Evolutionary conservation across 176 grass and related monocot genomes (phyloP), one percentile per base, ranked within the genome.

Genomic region (Puya raimondii): DNA sequence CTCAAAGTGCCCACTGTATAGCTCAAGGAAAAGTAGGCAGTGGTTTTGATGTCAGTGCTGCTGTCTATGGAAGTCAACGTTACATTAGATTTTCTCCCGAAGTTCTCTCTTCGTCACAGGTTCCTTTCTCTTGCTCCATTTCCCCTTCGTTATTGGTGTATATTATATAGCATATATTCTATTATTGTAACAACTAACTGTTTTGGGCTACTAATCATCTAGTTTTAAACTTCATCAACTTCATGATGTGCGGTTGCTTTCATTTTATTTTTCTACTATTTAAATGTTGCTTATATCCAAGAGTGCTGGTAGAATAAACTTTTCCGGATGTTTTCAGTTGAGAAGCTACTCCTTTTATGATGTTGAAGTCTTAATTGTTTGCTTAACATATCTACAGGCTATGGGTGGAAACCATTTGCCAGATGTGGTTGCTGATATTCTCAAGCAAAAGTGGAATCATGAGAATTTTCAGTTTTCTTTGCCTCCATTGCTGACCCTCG

Each of bases 11-110:
- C 20, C 89, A 97, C 56, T 97, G 94, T 88, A 75, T 97, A 85
- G 89, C 89, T 70, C 94, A 97, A 88, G 94, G 94, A 9, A 92
- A 97, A 83, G 85, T 97, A 72, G 89, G 94, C 15, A 90, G 89
- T 78, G 86, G 94, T 72, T 97, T 97, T 70, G 89, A 97, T 71
- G 82, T 97, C 83, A 97, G 94, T 80, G 82, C 86, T 72, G 89
- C 94, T 83, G 86, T 97, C 47, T 97, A 90, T 77, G 86, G 89
- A 8, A 97, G 94, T 77, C 89, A 92, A 64, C 68, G 85, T 1
- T 92, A 92, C 64, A 74, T 76, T 72, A 81, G 94, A 57, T 97
- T 97, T 88, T 92, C 89, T 74, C 86, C 86, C 66, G 77, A 87
- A 70, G 83, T 92, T 72, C 82, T 97, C 48, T 84, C 87, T 26